Evolutionary conservation across 2,329 filamentous ascomycete species (phyloP).

Genomic region (Colletotrichum liriopes): DNA sequence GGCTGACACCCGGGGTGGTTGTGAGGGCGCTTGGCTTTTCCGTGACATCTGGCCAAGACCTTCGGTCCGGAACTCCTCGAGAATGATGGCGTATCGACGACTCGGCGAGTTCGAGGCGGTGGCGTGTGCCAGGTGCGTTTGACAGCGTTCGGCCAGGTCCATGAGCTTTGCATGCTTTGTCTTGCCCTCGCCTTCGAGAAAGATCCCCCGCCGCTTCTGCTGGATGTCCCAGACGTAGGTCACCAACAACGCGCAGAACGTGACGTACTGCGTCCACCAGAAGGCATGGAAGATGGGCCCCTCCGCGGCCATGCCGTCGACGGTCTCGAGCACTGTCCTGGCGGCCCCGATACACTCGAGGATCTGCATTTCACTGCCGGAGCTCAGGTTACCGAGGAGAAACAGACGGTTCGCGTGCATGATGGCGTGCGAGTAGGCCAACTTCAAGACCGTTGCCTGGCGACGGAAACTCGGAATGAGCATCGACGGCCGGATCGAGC

Average conservation of each 20-base stretch:
- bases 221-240: conserved; percentile 66
- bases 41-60: conserved; percentile 41
- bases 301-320: conserved; percentile 58
- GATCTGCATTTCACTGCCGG: conserved; percentile 49
- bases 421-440: conserved; percentile 69
- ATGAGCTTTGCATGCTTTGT: conserved; percentile 49
- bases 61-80: conserved; percentile 44
- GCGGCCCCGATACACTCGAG: conserved; percentile 64
- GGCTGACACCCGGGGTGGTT: not conserved
- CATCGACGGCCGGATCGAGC: conserved; percentile 60
- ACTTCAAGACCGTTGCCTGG: conserved; percentile 67
- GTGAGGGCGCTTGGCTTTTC: not conserved
- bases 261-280: conserved; percentile 69
- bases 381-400: conserved; percentile 55
- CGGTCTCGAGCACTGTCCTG: conserved; percentile 60
- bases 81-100: conserved; percentile 44
- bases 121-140: conserved; percentile 55
- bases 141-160: conserved; percentile 57
- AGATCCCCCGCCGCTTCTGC: conserved; percentile 44
- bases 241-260: conserved; percentile 68
- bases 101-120: conserved; percentile 46
- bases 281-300: conserved; percentile 56
- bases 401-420: conserved; percentile 71
- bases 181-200: not conserved
- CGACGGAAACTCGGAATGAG: conserved; percentile 62